Conservation (phyloP, 148 eudicot genomes). For the Cornus suecica region DNA sequence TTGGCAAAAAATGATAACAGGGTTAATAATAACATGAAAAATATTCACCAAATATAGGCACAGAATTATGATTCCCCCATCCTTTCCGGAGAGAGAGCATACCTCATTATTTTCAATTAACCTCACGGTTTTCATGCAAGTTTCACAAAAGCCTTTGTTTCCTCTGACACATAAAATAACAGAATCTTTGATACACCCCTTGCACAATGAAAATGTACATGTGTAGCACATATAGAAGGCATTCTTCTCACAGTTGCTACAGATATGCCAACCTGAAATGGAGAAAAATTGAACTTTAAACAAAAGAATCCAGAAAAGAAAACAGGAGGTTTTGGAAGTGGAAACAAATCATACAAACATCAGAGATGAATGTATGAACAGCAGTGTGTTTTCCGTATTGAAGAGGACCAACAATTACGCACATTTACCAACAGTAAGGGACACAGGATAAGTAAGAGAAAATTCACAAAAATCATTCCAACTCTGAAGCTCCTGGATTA, state of each 20-base stretch:
- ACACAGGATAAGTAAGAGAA: no score
- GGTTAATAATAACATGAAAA: background rate
- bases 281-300: background rate
- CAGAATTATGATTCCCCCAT: background rate
- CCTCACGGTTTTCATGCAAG: slow-evolving; percentile 78
- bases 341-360: background rate
- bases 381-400: background rate
- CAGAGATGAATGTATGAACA: background rate
- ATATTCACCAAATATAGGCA: background rate
- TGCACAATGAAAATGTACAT: slow-evolving; percentile 89
- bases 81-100: slow-evolving; percentile 8
- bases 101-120: slow-evolving; percentile 52
- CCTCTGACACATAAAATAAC: slow-evolving; percentile 67
- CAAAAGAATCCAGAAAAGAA: background rate
- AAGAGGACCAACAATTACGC: no score
- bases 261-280: slow-evolving; percentile 90
- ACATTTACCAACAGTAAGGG: no score
- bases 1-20: background rate
- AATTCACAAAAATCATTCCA: no score
- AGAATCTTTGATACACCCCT: slow-evolving; percentile 72
- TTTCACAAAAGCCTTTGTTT: slow-evolving; percentile 83
- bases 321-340: background rate
- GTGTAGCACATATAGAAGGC: slow-evolving; percentile 83
- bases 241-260: slow-evolving; percentile 78
- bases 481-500: no score